Percentiles rank a stretch among this genome's conserved stretches.
These are phyloP conservation scores for Miamiensis avidus DNA, from an alignment of 169 alveolate species.

Conservation along the genomic window DNA sequence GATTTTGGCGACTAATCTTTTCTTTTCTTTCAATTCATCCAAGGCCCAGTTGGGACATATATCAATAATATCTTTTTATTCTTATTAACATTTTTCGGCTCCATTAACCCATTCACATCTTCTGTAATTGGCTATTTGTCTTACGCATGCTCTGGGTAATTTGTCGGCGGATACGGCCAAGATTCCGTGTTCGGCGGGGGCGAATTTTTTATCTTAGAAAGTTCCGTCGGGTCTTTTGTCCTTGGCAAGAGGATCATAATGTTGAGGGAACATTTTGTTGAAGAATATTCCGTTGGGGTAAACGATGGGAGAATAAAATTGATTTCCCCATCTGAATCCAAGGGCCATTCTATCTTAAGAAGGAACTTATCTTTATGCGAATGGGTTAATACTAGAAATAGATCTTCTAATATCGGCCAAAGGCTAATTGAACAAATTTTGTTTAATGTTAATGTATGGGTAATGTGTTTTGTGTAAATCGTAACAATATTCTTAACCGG, in stretches of 20 bases:
- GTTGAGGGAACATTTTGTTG: conserved; percentile 43
- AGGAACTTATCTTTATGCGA: conserved; percentile 43
- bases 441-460: conserved; percentile 43
- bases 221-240: conserved; percentile 15
- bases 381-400: conserved; percentile 41
- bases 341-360: conserved; percentile 36
- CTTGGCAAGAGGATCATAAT: conserved; percentile 45
- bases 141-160: conserved; percentile 49
- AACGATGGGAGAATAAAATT: conserved; percentile 32
- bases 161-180: conserved; percentile 31
- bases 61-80: conserved; percentile 34
- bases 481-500: background rate
- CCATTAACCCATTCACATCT: conserved; percentile 45
- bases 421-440: conserved; percentile 28
- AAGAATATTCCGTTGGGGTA: conserved; percentile 42
- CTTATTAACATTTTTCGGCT: conserved; percentile 29
- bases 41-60: conserved; percentile 54
- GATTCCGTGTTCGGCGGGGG: conserved; percentile 13
- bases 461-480: conserved; percentile 21
- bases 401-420: conserved; percentile 40
- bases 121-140: conserved; percentile 32
- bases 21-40: conserved; percentile 45
- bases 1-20: conserved; percentile 26
- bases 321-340: conserved; percentile 44
- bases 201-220: conserved; percentile 17